Percentiles rank a stretch among this genome's conserved stretches.
phyloP scores from a whole-genome alignment of 108 stramenopile genomes.

The Skeletonema costatum region DNA sequence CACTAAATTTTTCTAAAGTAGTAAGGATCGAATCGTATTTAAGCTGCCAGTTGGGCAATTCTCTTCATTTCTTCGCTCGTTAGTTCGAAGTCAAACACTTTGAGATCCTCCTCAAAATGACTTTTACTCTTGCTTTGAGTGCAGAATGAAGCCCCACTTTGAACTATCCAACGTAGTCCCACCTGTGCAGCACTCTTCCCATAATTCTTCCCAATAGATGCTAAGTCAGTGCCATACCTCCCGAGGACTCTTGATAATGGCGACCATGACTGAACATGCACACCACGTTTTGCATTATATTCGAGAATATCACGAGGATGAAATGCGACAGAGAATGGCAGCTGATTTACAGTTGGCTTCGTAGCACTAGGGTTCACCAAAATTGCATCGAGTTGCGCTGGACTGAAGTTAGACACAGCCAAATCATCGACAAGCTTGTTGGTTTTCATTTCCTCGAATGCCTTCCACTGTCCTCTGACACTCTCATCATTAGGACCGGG shows the following conservation, averaged over 20 bases:
- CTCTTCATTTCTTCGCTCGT: conserved; percentile 66
- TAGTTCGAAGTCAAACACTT: conserved; percentile 80
- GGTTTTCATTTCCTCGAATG: conserved; percentile 72
- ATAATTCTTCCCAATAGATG: conserved; percentile 66
- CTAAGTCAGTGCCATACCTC: conserved; percentile 49
- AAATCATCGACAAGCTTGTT: conserved; percentile 52
- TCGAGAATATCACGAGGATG: conserved; percentile 59
- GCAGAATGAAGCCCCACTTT: conserved; percentile 68
- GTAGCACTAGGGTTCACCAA: conserved; percentile 43
- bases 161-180: conserved; percentile 78
- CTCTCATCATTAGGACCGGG: conserved; percentile 75
- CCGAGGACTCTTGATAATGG: conserved; percentile 57
- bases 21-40: background rate
- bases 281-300: conserved; percentile 62
- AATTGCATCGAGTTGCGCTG: conserved; percentile 70
- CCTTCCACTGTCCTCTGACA: conserved; percentile 74
- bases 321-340: conserved; percentile 69
- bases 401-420: conserved; percentile 73
- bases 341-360: conserved; percentile 76
- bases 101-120: conserved; percentile 73
- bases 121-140: conserved; percentile 63
- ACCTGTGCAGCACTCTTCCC: conserved; percentile 78
- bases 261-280: conserved; percentile 81
- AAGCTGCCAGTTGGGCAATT: conserved; percentile 28
- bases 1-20: background rate